Conservation (phyloP, 345 rosid genomes). For the Toxicodendron radicans region DNA sequence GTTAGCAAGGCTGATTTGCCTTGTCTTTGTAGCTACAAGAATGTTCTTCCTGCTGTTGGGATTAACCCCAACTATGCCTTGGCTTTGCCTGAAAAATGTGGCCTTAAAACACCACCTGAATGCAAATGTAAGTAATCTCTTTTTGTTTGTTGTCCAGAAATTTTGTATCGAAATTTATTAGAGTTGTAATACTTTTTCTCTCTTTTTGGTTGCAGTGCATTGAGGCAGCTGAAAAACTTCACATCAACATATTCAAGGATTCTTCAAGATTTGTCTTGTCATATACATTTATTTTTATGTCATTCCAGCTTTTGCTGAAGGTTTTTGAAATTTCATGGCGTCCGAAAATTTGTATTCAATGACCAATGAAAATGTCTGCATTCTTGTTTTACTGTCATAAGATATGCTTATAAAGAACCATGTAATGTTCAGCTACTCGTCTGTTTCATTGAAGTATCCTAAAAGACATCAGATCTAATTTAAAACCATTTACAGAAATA, state of each 20-base stretch:
- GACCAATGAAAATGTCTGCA: neutral
- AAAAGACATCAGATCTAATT: neutral
- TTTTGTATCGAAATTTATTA: neutral
- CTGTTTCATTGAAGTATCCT: neutral
- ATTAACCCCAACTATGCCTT: slow-evolving; percentile 43
- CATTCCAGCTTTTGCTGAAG: neutral
- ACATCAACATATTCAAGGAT: neutral
- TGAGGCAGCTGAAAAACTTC: neutral
- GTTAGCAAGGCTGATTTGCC: slow-evolving; percentile 34
- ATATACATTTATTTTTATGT: neutral
- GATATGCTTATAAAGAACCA: too few relatives aligned
- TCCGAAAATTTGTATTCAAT: neutral
- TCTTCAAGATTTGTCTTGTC: neutral
- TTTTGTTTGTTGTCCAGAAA: too few relatives aligned
- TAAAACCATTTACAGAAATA: neutral
- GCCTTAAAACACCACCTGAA: slow-evolving; percentile 36
- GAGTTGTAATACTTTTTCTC: neutral
- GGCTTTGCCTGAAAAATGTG: slow-evolving; percentile 49
- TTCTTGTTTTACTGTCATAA: neutral
- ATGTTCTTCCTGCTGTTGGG: slow-evolving; percentile 41
- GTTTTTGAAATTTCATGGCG: too few relatives aligned
- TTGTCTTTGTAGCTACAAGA: slow-evolving; percentile 53
- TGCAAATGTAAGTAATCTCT: slow-evolving; percentile 30
- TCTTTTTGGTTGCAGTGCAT: neutral
- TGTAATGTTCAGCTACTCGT: neutral